Conservation (phyloP, 768 basidiomycete species). For the Amyloporia xantha region DNA sequence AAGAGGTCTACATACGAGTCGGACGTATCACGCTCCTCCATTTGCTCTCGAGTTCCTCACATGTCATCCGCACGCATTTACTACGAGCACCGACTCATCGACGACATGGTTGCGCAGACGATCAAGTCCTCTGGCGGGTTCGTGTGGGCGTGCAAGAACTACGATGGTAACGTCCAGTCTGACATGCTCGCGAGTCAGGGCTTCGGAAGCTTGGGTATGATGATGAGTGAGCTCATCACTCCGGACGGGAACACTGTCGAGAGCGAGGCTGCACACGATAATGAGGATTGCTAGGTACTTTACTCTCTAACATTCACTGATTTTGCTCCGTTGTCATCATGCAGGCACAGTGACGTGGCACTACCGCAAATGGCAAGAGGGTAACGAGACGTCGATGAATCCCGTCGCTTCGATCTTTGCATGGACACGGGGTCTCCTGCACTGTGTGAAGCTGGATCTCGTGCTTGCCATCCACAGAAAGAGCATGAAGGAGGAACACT, state of each 20-base stretch:
- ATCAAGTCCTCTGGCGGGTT: slow-evolving; percentile 92
- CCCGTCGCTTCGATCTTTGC: no score
- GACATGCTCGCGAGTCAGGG: slow-evolving; percentile 98
- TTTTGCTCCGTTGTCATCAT: slow-evolving; percentile 97
- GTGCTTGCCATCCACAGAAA: slow-evolving; percentile 92
- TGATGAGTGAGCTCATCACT: no score
- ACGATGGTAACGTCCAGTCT: slow-evolving; percentile 57
- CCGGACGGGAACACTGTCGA: no score
- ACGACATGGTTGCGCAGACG: slow-evolving; percentile 97
- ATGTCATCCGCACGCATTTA: slow-evolving; percentile 67
- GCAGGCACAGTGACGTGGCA: slow-evolving; percentile 95
- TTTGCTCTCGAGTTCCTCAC: no score
- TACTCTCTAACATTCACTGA: slow-evolving; percentile 86
- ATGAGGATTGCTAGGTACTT: slow-evolving; percentile 98
- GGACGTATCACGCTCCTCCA: no score
- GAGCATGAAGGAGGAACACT: slow-evolving; percentile 87
- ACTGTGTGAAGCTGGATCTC: slow-evolving; percentile 93
- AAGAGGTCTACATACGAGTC: no score
- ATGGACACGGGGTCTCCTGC: no score
- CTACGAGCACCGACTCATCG: slow-evolving; percentile 95
- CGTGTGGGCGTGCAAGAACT: no score
- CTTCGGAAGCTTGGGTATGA: no score
- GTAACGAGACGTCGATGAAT: slow-evolving; percentile 98
- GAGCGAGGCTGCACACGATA: no score
- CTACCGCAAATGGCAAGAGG: slow-evolving; percentile 96